Base-by-base conservation (phyloP, 352 stramenopile genomes). In the Pythium vanterpoolii region DNA sequence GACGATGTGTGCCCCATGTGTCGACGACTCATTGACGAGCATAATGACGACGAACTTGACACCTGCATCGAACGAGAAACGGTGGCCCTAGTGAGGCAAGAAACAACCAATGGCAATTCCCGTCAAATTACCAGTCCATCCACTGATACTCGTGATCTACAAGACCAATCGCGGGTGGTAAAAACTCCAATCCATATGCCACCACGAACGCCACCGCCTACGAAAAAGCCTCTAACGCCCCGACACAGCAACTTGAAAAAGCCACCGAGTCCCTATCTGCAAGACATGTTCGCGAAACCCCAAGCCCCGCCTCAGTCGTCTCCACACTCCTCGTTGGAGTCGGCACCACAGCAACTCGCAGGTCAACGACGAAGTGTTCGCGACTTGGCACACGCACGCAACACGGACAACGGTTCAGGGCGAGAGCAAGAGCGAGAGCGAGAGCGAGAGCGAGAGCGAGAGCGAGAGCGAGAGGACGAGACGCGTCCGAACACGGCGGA, bases 1-100 rank as follows among this genome's bases (percentile, higher is more conserved):
- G 71, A 77, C 45, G 76, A 84, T 0, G 33, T 64, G 13, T 89
- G 79, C 33, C 79, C 79, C 8, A 77, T 89, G 5, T 89, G 79
- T 55, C 61, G 60, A 3, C 68, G 64, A 6, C 53, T 71, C 4
- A 89, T 89, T 13, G 79, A 89, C 49, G 57, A 79, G 44, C 79
- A 89, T 49, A 85, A 28, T 8, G 79, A 89, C 55, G 56, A 60
- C 3, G 76, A 84, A 18, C 59, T 89, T 3, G 79, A 89, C 57
- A 50, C 19, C 2, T 89, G 79, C 40, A 87, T 89, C 13, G 79
- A 83, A 24, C 50, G 71, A n/a, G 79, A 89, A 45, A 71, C 67
- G 16, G 54, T 33, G 5, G 46, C 34, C 14, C n/a, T 48, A 16
- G 36, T 18, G 6, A 38, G 18, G 0, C 44, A 38, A 31, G 23